Evolutionary conservation across 2,329 filamentous ascomycete genomes (phyloP), one percentile per base, ranked within the genome.

Genomic region (Cladophialophora psammophila): DNA sequence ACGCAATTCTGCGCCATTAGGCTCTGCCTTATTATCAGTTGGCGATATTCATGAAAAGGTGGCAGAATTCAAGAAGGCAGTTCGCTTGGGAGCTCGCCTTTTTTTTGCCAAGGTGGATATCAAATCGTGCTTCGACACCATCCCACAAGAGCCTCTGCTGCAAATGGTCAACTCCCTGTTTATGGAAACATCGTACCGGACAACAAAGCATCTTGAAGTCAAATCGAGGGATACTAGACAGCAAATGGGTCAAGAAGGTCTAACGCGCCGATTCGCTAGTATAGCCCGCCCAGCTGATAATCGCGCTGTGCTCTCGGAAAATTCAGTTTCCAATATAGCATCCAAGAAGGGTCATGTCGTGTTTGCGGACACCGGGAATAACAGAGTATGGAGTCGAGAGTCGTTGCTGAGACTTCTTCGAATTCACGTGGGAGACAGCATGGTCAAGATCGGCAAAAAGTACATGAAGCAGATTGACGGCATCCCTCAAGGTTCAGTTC

Each of bases 81-180:
- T 91, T 10, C 74, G 76, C 31, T 78, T 79, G 0, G 65, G 78
- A 1, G 69, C 71, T 0, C 73, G 75, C 8, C 79, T 97, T 1
- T 98, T 91, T 78, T 96, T 98, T 78, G 94, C 90, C 67, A 99
- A 99, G 76, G 83, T 96, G 12, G 95, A 99, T 75, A 94, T 99
- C 20, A 87, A 92, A 76, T 88, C 92, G 1, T 96, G 94, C 73
- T 99, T 97, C 76, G 95, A 99, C 78, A 97, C 91, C 0, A 97
- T 99, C 53, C 95, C 95, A 0, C 95, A 98, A 76, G 79, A 85
- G 32, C 87, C 88, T 0, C 82, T 98, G 18, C 75, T 97, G 38
- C 76, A 83, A 31, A 81, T 98, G 32, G 85, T 96, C 69, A 80
- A 83, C 50, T 76, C 78, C 70, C 65, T 88, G 75, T 60, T 87